phyloP scores from a whole-genome alignment of 2,329 filamentous ascomycete genomes.

The Exophiala phaeomuriformis region DNA sequence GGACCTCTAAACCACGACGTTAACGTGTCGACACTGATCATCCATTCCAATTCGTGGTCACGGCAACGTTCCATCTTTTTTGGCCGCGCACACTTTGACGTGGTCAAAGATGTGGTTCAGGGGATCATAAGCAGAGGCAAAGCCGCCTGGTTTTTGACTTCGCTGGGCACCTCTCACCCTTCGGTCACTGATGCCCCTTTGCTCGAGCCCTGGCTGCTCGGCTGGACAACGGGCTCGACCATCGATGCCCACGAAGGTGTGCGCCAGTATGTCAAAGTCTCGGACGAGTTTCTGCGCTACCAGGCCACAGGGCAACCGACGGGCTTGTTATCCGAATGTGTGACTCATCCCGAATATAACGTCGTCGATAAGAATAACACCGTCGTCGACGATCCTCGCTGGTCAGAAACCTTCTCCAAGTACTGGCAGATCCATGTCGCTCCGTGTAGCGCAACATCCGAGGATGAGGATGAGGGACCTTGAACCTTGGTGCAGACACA shows the following conservation, averaged over 20 bases:
- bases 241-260: conserved; percentile 53
- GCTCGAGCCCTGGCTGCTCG: conserved; percentile 54
- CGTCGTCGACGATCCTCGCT: neutral
- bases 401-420: conserved; percentile 8
- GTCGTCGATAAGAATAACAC: conserved; percentile 8
- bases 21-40: conserved; percentile 51
- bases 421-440: conserved; percentile 19
- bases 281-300: conserved; percentile 52
- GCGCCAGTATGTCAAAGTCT: conserved; percentile 53
- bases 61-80: conserved; percentile 51
- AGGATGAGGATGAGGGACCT: neutral
- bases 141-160: conserved; percentile 48
- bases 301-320: conserved; percentile 37
- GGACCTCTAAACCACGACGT: conserved; percentile 56
- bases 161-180: conserved; percentile 52
- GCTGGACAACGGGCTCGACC: conserved; percentile 54
- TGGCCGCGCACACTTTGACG: conserved; percentile 57
- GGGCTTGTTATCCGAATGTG: conserved; percentile 46
- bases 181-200: conserved; percentile 61
- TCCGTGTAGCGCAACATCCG: neutral
- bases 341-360: conserved; percentile 30
- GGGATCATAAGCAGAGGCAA: conserved; percentile 41
- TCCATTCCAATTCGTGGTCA: conserved; percentile 62
- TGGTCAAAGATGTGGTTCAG: conserved; percentile 51
- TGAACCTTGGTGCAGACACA: neutral